These are phyloP conservation scores for Gryganskiella cystojenkinii DNA, from an alignment of 192 early-diverging fungal genomes.

Conservation along the genomic window DNA sequence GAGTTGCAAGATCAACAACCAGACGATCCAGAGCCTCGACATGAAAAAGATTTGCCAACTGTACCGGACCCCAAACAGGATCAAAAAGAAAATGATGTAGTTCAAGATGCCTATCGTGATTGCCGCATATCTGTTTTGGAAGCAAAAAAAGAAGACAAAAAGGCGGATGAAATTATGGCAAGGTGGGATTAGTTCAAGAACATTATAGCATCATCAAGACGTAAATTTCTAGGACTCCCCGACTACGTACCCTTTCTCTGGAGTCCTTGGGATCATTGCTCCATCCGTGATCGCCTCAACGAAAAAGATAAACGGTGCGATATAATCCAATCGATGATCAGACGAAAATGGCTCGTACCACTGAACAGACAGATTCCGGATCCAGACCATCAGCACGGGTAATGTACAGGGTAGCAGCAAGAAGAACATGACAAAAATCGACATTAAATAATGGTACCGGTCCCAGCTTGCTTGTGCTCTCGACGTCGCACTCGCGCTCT, in stretches of 20 bases:
- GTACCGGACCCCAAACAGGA: conserved; percentile 69
- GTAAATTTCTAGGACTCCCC: too few species aligned
- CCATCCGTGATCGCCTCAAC: conserved; percentile 63
- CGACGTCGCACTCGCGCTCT: conserved; percentile 12
- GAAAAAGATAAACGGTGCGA: conserved; percentile 69
- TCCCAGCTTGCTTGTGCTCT: conserved; percentile 51
- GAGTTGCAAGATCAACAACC: conserved; percentile 47
- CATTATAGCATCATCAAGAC: conserved; percentile 54
- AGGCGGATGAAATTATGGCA: conserved; percentile 55
- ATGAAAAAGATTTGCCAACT: conserved; percentile 72
- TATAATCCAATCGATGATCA: conserved; percentile 71
- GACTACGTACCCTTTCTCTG: conserved; percentile 54
- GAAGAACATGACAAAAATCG: conserved; percentile 75
- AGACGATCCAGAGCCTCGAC: conserved; percentile 59
- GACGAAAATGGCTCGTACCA: conserved; percentile 87
- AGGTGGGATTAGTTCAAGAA: conserved; percentile 47
- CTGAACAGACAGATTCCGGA: conserved; percentile 79
- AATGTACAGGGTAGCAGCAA: conserved; percentile 77
- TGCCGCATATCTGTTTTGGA: conserved; percentile 58
- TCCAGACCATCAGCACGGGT: conserved; percentile 85
- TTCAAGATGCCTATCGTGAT: conserved; percentile 51
- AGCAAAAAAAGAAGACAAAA: conserved; percentile 22
- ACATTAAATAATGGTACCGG: conserved; percentile 74
- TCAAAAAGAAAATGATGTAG: conserved; percentile 58
- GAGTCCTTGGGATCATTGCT: conserved; percentile 64